Percentiles rank a stretch among this genome's conserved stretches.
phyloP scores from a whole-genome alignment of 495 filamentous ascomycete genomes.

The Penicillium bialowiezense region DNA sequence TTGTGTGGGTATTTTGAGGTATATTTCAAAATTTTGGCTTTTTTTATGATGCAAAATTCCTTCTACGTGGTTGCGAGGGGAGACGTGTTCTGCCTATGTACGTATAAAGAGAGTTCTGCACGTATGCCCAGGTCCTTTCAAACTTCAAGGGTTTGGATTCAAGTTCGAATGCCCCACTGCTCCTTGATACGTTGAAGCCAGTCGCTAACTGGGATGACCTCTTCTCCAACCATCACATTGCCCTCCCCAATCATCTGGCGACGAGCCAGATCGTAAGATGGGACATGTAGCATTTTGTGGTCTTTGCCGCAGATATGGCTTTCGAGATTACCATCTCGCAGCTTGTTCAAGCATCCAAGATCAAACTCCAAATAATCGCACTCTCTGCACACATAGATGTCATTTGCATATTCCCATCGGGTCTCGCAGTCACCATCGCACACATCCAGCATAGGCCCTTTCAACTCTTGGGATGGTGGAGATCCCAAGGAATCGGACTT shows the following conservation, averaged over 20 bases:
- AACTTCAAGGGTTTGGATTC: neutral
- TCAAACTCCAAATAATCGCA: conserved; percentile 33
- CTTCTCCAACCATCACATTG: conserved; percentile 27
- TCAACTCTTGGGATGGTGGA: neutral
- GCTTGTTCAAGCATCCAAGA: conserved; percentile 23
- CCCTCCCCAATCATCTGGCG: conserved; percentile 17
- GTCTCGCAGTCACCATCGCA: conserved; percentile 26
- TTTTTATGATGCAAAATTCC: too few relatives aligned
- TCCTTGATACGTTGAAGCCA: conserved; percentile 22
- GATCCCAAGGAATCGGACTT: neutral
- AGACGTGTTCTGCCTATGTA: too few relatives aligned
- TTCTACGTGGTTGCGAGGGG: too few relatives aligned
- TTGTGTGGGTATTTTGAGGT: too few relatives aligned
- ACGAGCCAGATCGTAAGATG: conserved; percentile 28
- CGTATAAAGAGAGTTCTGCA: too few relatives aligned
- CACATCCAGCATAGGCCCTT: conserved; percentile 7
- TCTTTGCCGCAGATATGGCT: conserved; percentile 30
- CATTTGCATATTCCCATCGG: conserved; percentile 20
- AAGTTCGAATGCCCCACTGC: conserved; percentile 2
- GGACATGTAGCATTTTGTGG: conserved; percentile 36
- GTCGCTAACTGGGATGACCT: conserved; percentile 32
- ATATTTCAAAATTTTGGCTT: too few relatives aligned
- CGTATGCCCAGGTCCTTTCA: too few relatives aligned
- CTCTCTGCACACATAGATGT: conserved; percentile 35
- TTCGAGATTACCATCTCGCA: conserved; percentile 24